These are phyloP conservation scores for Bolboschoenoplectus hybrid DNA, from an alignment of 202 grass and related monocot genomes.

Conservation along the genomic window DNA sequence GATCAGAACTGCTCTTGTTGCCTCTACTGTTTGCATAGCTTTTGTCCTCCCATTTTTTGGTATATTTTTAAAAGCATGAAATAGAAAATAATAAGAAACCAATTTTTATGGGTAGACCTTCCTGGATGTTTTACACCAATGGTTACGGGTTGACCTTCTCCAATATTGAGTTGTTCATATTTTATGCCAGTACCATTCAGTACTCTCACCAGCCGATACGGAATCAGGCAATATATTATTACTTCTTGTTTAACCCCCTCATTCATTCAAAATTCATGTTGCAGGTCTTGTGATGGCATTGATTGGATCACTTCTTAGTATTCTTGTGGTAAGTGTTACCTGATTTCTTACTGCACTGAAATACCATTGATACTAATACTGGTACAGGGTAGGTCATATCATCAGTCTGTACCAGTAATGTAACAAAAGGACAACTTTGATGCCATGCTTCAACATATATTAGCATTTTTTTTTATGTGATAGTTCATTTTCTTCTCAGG, in stretches of 20 bases:
- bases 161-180: neutral
- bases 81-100: neutral
- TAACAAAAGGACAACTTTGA: neutral
- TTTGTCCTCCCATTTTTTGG: constrained; percentile 91
- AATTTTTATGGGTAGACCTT: neutral
- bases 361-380: neutral
- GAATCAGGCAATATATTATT: neutral
- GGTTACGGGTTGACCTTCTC: neutral
- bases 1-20: constrained; percentile 70
- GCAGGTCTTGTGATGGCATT: constrained; percentile 94
- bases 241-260: constrained; percentile 1
- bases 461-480: neutral
- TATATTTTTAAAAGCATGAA: constrained; percentile 37
- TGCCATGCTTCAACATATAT: neutral
- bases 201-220: neutral
- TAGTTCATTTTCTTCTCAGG: constrained; percentile 49
- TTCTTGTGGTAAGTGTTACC: constrained; percentile 75
- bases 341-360: neutral
- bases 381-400: neutral
- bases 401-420: neutral
- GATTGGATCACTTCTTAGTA: constrained; percentile 86
- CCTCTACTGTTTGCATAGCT: constrained; percentile 78
- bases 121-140: neutral
- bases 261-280: constrained; percentile 36
- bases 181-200: neutral